These are phyloP conservation scores for Pichia phayaonensis DNA, from an alignment of 805 yeast genomes.

Conservation along the genomic window DNA sequence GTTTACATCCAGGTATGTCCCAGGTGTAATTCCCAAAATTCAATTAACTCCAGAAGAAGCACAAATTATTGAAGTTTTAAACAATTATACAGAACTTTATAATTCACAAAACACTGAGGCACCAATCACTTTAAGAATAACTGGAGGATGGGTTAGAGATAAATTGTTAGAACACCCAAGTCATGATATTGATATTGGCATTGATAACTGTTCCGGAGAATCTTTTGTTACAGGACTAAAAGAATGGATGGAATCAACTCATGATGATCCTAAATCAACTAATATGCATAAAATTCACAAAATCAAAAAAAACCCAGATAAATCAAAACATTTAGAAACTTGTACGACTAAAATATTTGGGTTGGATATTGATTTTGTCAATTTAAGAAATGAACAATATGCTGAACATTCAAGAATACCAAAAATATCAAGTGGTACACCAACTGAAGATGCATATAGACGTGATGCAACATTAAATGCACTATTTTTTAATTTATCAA, in stretches of 20 bases:
- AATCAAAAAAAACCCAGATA: constrained; percentile 88
- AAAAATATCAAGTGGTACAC: constrained; percentile 72
- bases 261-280: neutral
- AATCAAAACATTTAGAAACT: constrained; percentile 93
- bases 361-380: constrained; percentile 89
- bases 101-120: constrained; percentile 12
- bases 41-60: constrained; percentile 18
- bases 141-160: constrained; percentile 99
- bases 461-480: constrained; percentile 96
- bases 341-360: constrained; percentile 85
- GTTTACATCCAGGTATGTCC: neutral
- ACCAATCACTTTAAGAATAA: constrained; percentile 54
- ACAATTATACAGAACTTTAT: constrained; percentile 21
- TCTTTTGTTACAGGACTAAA: constrained; percentile 67
- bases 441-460: constrained; percentile 83
- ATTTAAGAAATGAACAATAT: constrained; percentile 80
- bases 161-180: constrained; percentile 74
- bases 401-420: constrained; percentile 86
- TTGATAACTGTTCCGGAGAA: constrained; percentile 78
- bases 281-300: constrained; percentile 39
- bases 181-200: constrained; percentile 88
- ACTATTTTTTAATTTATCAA: constrained; percentile 72
- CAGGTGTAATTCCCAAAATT: constrained; percentile 13
- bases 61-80: constrained; percentile 20
- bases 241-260: constrained; percentile 32